Base-by-base conservation (phyloP, 345 rosid species). In the Aegle marmelos region DNA sequence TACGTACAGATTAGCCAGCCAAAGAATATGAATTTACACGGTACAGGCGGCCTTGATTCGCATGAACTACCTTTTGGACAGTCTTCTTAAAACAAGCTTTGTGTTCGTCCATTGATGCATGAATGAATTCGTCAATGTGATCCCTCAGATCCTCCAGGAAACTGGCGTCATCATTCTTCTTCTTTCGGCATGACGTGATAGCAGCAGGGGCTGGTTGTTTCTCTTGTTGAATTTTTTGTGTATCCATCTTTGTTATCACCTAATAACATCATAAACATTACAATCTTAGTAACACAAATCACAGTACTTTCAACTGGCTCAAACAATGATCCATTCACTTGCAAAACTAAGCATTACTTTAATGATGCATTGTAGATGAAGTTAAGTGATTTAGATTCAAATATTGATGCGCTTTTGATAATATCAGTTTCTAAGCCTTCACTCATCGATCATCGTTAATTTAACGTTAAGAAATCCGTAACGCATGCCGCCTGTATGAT, bases 51-150 rank as follows among this genome's bases (percentile, higher is more conserved):
- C 31, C 28, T 8, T 33, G 70, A 59, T 21, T 28, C n/a, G 39
- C 62, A 66, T 33, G 57, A 63, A 16, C 21, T 33, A 92, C 98
- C 97, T 93, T 92, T 19, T 86, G 78, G 27, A 93, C 82, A 72
- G 98, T 88, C 83, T 92, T 95, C 78, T 90, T 87, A 63, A 92
- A 93, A 82, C 96, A 95, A 58, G 80, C 68, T 86, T 92, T 93
- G 82, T 92, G 97, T 76, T 92, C 99, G 27, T 92, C 94, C 96
- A 91, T 87, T 5, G 97, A 93, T 21, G 98, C 94, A 77, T 87
- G 76, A 28, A 95, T 79, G 82, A 93, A 95, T 74, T 95, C 99
- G 76, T 92, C 98, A 27, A 95, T 89, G 87, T 95, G 98, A 79
- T 88, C 93, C 83, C 88, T 95, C 8, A 93, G 68, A 78, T 93